These are phyloP conservation scores for Alternaria sp. DNA, from an alignment of 2,329 filamentous ascomycete genomes.

Conservation along the genomic window DNA sequence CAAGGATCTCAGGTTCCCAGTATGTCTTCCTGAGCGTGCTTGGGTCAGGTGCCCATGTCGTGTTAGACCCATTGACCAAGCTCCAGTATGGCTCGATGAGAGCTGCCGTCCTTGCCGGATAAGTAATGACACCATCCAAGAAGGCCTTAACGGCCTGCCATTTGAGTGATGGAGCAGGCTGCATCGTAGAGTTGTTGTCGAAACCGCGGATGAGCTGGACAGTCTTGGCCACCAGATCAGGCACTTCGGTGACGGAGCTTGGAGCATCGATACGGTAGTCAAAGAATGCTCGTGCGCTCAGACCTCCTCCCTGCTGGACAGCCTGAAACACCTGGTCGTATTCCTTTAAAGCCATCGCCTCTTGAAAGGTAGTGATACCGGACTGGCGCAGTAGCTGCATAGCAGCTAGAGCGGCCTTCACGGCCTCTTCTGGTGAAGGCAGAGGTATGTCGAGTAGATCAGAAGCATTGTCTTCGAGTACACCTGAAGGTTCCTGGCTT, in stretches of 20 bases:
- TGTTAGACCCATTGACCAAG: constrained; percentile 1
- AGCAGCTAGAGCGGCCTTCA: neutral
- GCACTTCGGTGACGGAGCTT: neutral
- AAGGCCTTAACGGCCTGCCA: constrained; percentile 7
- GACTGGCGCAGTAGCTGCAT: neutral
- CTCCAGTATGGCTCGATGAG: constrained; percentile 1
- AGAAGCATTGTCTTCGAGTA: constrained; percentile 1
- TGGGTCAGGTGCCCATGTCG: neutral
- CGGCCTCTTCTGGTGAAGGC: neutral
- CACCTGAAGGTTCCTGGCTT: constrained; percentile 1
- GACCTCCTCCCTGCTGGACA: neutral
- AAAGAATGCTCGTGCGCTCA: constrained; percentile 5
- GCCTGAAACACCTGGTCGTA: neutral
- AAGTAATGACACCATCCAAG: constrained; percentile 7
- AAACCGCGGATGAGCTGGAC: neutral
- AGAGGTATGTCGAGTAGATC: neutral
- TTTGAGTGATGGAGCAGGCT: neutral
- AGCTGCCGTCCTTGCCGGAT: constrained; percentile 3
- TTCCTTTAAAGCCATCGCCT: neutral
- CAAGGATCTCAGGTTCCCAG: constrained; percentile 5
- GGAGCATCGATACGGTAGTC: constrained; percentile 5
- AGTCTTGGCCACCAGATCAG: constrained; percentile 2
- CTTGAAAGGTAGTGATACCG: constrained; percentile 5
- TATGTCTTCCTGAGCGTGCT: neutral
- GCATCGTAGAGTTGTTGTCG: constrained; percentile 3